A percentile compares a stretch with the other conserved stretches of the same genome.
These are phyloP conservation scores for Entamoeba histolytica DNA, from an alignment of 208 protist genomes.

Conservation along the genomic window DNA sequence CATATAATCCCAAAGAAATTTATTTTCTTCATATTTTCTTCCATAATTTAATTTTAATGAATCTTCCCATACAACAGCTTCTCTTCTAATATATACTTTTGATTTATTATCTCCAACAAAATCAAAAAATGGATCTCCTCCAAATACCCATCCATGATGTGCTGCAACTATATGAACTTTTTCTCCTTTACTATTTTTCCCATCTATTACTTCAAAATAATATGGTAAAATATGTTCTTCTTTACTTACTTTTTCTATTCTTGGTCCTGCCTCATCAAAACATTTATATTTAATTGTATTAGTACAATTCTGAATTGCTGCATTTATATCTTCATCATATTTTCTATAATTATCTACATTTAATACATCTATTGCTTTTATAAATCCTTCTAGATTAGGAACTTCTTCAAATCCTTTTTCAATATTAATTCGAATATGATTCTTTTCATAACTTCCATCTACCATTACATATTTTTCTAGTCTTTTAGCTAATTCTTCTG, in stretches of 20 bases:
- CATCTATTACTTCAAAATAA: background rate
- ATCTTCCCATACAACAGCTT: conserved; percentile 52
- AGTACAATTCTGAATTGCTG: too few species aligned
- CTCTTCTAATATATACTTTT: conserved; percentile 35
- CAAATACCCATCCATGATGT: conserved; percentile 11
- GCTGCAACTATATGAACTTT: background rate
- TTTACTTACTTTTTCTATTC: background rate
- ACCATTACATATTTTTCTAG: background rate
- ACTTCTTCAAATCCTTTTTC: background rate
- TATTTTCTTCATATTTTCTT: background rate
- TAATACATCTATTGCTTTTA: background rate
- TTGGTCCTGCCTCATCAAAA: background rate
- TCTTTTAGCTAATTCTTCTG: background rate
- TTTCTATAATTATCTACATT: background rate
- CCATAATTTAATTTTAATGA: conserved; percentile 40
- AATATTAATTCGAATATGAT: background rate
- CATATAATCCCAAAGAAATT: conserved; percentile 19
- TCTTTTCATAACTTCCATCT: background rate
- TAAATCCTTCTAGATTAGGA: background rate
- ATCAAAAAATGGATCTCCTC: background rate
- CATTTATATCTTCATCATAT: background rate
- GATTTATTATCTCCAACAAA: conserved; percentile 20
- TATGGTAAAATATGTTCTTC: background rate
- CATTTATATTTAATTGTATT: background rate
- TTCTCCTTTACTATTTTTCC: background rate